phyloP scores from a whole-genome alignment of 805 yeast genomes.

The Wickerhamiella siamensis region DNA sequence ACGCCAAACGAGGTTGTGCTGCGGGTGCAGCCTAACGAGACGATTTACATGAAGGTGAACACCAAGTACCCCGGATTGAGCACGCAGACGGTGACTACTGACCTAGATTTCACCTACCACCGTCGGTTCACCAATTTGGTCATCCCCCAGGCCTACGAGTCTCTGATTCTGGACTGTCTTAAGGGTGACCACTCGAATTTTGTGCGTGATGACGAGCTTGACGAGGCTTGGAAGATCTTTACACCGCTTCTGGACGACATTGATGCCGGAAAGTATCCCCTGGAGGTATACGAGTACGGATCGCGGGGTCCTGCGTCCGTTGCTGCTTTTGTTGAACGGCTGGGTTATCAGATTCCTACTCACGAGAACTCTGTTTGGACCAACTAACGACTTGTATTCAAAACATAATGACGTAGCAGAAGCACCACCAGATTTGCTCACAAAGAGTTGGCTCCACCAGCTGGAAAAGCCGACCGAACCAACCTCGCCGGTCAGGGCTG shows the following conservation, averaged over 20 bases:
- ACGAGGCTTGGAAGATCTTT: conserved; percentile 81
- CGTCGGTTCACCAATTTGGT: conserved; percentile 72
- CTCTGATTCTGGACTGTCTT: conserved; percentile 79
- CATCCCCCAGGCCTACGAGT: conserved; percentile 97
- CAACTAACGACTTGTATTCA: too few relatives aligned
- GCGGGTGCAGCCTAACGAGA: conserved; percentile 89
- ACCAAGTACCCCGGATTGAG: conserved; percentile 87
- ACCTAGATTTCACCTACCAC: conserved; percentile 76
- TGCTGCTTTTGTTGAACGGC: conserved; percentile 43
- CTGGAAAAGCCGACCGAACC: too few relatives aligned
- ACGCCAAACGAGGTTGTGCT: conserved; percentile 88
- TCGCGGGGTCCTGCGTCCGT: conserved; percentile 73
- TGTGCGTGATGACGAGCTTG: conserved; percentile 95
- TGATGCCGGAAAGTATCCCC: conserved; percentile 51
- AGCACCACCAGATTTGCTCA: too few relatives aligned
- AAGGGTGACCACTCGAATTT: conserved; percentile 93
- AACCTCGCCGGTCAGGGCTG: too few relatives aligned
- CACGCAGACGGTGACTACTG: conserved; percentile 69
- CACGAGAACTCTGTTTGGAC: conserved; percentile 1
- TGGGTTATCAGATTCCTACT: conserved; percentile 35
- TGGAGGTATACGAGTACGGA: conserved; percentile 65
- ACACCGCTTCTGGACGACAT: conserved; percentile 77
- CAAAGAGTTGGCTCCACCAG: too few relatives aligned
- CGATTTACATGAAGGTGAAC: conserved; percentile 84
- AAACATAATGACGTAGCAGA: too few relatives aligned